phyloP scores from a whole-genome alignment of 2,329 filamentous ascomycete genomes.

The Teratosphaeria gauchensis region DNA sequence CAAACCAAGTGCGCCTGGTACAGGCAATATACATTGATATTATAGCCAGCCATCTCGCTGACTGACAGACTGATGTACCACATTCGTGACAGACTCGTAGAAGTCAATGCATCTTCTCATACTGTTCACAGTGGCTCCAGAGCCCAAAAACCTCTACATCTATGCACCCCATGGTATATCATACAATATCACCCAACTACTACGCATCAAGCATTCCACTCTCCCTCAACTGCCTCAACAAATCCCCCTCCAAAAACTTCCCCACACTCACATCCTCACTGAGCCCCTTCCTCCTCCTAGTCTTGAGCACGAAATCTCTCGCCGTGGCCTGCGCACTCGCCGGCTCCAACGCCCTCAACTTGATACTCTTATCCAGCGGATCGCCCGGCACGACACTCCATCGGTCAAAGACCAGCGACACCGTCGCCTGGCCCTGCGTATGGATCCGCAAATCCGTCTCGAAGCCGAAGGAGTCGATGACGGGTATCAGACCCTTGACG shows the following conservation, averaged over 20 bases:
- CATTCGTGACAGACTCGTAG: too few relatives aligned
- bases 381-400: constrained; percentile 96
- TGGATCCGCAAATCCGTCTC: constrained; percentile 95
- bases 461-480: constrained; percentile 96
- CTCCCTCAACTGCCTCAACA: constrained; percentile 80
- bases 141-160: too few relatives aligned
- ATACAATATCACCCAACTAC: not conserved
- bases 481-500: constrained; percentile 81
- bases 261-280: constrained; percentile 93
- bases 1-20: not conserved
- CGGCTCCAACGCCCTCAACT: constrained; percentile 74
- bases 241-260: constrained; percentile 91
- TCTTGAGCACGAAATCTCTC: constrained; percentile 94
- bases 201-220: constrained; percentile 58
- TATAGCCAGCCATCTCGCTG: too few relatives aligned
- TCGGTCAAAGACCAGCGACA: constrained; percentile 86
- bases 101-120: too few relatives aligned
- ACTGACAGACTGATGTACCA: too few relatives aligned
- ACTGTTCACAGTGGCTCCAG: too few relatives aligned
- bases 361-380: constrained; percentile 78
- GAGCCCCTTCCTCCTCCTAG: constrained; percentile 80
- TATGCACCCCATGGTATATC: not conserved
- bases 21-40: too few relatives aligned
- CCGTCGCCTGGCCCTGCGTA: constrained; percentile 83
- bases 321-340: constrained; percentile 82